phyloP scores from a whole-genome alignment of 495 filamentous ascomycete genomes.

The Neurospora sp. region DNA sequence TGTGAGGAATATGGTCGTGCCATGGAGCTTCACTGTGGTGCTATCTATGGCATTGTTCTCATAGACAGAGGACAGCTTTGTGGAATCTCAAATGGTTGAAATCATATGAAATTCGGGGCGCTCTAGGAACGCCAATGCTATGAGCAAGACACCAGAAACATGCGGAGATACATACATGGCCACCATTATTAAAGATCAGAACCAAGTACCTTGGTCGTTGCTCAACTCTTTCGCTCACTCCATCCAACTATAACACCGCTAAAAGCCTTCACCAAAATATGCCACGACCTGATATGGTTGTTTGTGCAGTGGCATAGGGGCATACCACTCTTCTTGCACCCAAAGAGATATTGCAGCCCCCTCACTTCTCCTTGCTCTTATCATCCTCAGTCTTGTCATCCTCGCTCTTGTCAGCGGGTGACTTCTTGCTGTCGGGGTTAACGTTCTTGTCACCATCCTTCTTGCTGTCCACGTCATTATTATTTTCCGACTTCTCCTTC shows the following conservation, averaged over 20 bases:
- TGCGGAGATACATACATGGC: neutral
- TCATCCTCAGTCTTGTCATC: neutral
- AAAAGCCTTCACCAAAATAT: neutral
- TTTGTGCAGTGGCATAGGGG: neutral
- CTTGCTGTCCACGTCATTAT: slow-evolving; percentile 4
- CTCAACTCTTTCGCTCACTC: neutral
- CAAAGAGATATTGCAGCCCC: neutral
- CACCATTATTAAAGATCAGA: neutral
- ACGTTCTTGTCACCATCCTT: slow-evolving; percentile 8
- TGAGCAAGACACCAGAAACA: neutral
- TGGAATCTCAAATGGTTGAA: neutral
- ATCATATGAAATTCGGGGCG: neutral
- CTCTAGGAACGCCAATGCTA: neutral
- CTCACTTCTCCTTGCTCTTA: slow-evolving; percentile 5
- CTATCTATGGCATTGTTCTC: neutral
- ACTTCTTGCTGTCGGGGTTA: neutral
- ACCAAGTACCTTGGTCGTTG: neutral
- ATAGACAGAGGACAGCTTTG: neutral
- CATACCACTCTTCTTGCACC: neutral
- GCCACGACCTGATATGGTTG: neutral
- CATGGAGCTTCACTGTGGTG: neutral
- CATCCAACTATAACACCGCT: neutral
- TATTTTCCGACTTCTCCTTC: slow-evolving; percentile 6
- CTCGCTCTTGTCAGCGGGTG: slow-evolving; percentile 1
- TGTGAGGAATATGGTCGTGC: neutral